Conservation (phyloP, 768 basidiomycete genomes). For the Chalciporus piperatus region DNA sequence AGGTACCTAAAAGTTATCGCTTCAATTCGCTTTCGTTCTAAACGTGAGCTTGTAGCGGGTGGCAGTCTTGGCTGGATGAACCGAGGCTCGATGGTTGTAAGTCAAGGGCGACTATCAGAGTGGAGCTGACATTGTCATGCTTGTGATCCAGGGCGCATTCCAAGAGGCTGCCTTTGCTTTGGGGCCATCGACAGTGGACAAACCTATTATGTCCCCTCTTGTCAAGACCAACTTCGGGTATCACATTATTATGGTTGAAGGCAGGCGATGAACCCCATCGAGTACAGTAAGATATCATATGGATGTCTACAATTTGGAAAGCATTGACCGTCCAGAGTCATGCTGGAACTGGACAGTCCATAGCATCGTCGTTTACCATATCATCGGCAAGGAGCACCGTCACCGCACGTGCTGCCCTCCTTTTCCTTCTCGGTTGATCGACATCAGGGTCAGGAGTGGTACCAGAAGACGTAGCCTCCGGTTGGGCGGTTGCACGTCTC, state of each 20-base stretch:
- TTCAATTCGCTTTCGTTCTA: not conserved
- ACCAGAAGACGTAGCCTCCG: slow-evolving; percentile 45
- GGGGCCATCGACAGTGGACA: slow-evolving; percentile 76
- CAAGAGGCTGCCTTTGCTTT: slow-evolving; percentile 88
- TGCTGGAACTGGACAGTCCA: slow-evolving; percentile 25
- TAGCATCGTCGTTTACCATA: slow-evolving; percentile 31
- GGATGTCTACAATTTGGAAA: slow-evolving; percentile 9
- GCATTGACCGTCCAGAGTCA: slow-evolving; percentile 7
- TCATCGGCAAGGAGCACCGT: slow-evolving; percentile 31
- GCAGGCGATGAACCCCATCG: slow-evolving; percentile 48
- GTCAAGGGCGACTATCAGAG: slow-evolving; percentile 16
- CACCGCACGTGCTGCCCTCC: slow-evolving; percentile 33
- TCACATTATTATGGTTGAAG: slow-evolving; percentile 91
- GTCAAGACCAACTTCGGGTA: slow-evolving; percentile 85
- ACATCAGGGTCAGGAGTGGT: slow-evolving; percentile 70
- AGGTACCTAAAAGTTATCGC: slow-evolving; percentile 38
- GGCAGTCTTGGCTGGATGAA: slow-evolving; percentile 87
- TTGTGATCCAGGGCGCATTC: slow-evolving; percentile 53
- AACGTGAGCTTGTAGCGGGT: slow-evolving; percentile 49
- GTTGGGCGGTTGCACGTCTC: slow-evolving; percentile 41
- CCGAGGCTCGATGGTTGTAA: slow-evolving; percentile 80
- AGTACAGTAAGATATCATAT: slow-evolving; percentile 19
- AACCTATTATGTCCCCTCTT: slow-evolving; percentile 65
- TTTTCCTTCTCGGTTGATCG: slow-evolving; percentile 46
- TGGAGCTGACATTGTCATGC: slow-evolving; percentile 1